Evolutionary conservation across 129 eudicot species (phyloP), one percentile per base, ranked within the genome.

Genomic region (Helianthus annuus): DNA sequence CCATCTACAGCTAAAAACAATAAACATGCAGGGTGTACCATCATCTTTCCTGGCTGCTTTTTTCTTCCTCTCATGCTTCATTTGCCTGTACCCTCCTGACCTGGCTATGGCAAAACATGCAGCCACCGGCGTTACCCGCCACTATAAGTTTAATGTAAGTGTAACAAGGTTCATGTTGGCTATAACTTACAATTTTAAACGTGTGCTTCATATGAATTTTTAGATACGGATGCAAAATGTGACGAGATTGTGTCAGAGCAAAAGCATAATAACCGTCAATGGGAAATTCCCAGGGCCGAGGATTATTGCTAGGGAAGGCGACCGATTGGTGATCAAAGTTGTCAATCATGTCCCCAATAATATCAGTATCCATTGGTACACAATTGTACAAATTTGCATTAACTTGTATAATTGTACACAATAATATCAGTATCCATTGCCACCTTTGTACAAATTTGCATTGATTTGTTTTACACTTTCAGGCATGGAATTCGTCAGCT

Each of bases 71-170:
- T 29, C 81, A 12, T 57, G 65, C 75, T 48, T 34, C 68, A 17
- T 81, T 8, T 78, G 62, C 68, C 38, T 40, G 8, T 40, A 40
- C 45, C 2, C 32, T 27, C 45, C 45, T 40, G 45, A 40, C 45
- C 8, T 71, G 8, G 78, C 56, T 44, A n/a, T 53, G 17, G 85
- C 84, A 2, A 69, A 66, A 12, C 80, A 80, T 83, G 66, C 62
- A 39, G 48, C 51, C 19, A 44, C 52, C 1, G 13, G 48, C 57
- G 54, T 56, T 12, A 86, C 86, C 0, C 76, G 96, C 61, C 89
- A 84, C 73, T 89, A 89, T 59, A 82, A 64, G 80, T 84, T 89
- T 58, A 74, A 89, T 44, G 92, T 89, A 89, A 59, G 83, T 75
- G 22, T 52, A 52, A 52, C 9, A n/a, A 4, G 19, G 57, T 64